Conservation (phyloP, 148 eudicot species). For the Vaccinium macrocarpon region DNA sequence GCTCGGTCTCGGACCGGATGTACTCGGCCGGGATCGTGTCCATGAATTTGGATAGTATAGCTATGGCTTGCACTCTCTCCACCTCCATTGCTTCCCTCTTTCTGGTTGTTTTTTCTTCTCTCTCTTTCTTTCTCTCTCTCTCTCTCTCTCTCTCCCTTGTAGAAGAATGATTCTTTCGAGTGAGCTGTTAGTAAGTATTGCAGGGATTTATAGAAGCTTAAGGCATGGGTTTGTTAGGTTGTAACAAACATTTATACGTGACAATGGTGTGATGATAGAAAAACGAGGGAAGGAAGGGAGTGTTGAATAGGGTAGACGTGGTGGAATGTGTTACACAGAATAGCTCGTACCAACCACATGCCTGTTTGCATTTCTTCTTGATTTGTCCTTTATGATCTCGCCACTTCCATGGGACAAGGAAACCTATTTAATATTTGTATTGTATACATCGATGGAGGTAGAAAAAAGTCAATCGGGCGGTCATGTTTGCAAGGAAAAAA, state of each 20-base stretch:
- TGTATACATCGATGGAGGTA: no score
- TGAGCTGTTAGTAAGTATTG: no score
- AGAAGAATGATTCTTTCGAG: neutral
- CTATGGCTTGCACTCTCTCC: constrained; percentile 62
- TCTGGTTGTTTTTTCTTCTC: neutral
- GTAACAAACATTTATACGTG: neutral
- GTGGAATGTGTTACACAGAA: no score
- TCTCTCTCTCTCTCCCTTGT: neutral
- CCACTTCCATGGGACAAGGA: no score
- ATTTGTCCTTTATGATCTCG: no score
- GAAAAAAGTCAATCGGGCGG: no score
- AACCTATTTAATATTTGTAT: no score
- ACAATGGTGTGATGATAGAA: neutral
- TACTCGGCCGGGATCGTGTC: constrained; percentile 51
- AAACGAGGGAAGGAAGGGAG: neutral
- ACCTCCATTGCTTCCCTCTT: constrained; percentile 37
- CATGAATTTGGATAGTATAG: constrained; percentile 28
- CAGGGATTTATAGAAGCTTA: neutral
- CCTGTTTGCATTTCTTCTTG: no score
- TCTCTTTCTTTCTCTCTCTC: no score
- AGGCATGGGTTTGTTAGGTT: neutral
- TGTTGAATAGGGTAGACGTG: no score
- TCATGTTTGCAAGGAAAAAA: no score
- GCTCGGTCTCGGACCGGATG: constrained; percentile 57
- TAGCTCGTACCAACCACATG: no score